Conservation (phyloP, 805 yeast species). For the Barnettozyma wickerhamii region DNA sequence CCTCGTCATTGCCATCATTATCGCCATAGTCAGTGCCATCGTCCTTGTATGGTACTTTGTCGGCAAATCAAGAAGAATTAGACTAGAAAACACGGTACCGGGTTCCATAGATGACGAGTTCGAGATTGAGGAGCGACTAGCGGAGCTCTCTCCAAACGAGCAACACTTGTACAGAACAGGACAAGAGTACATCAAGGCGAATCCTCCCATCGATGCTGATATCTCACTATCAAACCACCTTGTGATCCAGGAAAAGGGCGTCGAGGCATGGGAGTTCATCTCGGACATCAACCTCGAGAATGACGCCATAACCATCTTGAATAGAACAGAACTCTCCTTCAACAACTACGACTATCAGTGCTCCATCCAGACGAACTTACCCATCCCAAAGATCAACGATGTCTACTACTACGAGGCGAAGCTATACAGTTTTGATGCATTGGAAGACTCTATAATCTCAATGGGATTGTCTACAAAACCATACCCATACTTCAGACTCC, state of each 20-base stretch:
- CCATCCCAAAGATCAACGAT: constrained; percentile 42
- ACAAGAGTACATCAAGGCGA: constrained; percentile 29
- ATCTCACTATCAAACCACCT: constrained; percentile 27
- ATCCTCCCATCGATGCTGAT: constrained; percentile 20
- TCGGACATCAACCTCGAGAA: constrained; percentile 40
- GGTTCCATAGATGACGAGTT: constrained; percentile 51
- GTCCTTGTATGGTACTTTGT: constrained; percentile 6
- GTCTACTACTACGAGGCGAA: constrained; percentile 49
- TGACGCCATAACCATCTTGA: constrained; percentile 50
- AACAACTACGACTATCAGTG: constrained; percentile 34
- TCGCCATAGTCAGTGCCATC: neutral
- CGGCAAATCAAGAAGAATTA: constrained; percentile 8
- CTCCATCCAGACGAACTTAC: constrained; percentile 45
- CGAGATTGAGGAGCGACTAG: constrained; percentile 51
- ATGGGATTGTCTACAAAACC: constrained; percentile 84
- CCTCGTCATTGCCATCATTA: constrained; percentile 6
- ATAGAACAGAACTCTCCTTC: constrained; percentile 27
- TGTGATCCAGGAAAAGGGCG: constrained; percentile 74
- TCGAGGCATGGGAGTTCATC: constrained; percentile 76
- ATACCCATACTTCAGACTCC: constrained; percentile 88
- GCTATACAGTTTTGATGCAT: constrained; percentile 62
- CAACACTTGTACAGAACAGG: constrained; percentile 42
- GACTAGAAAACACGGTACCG: constrained; percentile 34
- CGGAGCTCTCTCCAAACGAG: constrained; percentile 47
- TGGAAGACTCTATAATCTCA: constrained; percentile 48